Base-by-base conservation (phyloP, 352 stramenopile species). In the Phytophthora lateralis region DNA sequence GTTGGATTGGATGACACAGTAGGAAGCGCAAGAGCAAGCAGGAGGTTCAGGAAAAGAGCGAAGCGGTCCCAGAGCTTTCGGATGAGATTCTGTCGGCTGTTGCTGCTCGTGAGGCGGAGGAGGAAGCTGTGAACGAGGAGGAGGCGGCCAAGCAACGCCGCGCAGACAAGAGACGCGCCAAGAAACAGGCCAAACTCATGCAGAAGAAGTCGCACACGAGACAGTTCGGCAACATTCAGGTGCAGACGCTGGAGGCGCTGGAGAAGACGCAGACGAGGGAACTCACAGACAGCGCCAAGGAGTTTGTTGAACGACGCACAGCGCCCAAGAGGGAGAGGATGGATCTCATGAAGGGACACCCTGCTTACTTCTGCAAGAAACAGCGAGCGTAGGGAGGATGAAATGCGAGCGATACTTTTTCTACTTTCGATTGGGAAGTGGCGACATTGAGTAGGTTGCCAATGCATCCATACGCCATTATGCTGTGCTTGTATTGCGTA, bases 161-260 rank as follows among this genome's bases (percentile, higher is more conserved):
- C 29, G 60, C 41, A 5, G 69, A 76, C 55, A 78, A 77, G 55
- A 41, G 55, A 39, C 59, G 51, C 43, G 55, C 51, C 15, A 32
- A 48, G 20, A 59, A 66, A 14, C 49, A 72, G 43, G 60, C 47
- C 3, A 66, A 72, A 17, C 20, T 68, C 38, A 50, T 76, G 62
- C 30, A 65, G 41, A 70, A 73, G 68, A 87, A 89, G 66, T 84
- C 55, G 27, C 85, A 94, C 66, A 85, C 84, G 57, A 76, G 81
- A 30, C 73, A 90, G 54, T 94, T 94, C 41, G 85, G 80, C 41
- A 80, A 78, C 52, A 80, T 94, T 48, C 61, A 90, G 26, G 82
- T 92, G 63, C 80, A 90, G 69, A 92, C 82, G 18, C 69, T 90
- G 29, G 74, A 82, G 12, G 55, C 68, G 10, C 44, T 90, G 20